Conservation (phyloP, 352 stramenopile genomes). For the Phytopythium chamaehyphon region DNA sequence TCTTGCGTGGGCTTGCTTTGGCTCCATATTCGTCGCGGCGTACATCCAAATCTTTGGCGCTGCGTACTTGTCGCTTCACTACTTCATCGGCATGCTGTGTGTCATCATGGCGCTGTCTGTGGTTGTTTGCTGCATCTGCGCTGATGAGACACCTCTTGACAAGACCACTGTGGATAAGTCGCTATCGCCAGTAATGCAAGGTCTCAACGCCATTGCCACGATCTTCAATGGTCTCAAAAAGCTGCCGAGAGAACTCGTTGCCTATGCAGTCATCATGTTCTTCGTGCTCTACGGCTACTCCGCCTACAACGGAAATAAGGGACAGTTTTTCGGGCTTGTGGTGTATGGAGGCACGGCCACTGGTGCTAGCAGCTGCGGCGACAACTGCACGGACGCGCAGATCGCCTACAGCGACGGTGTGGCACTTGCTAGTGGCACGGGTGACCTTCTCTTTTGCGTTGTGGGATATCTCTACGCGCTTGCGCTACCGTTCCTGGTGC, state of each 20-base stretch:
- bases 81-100: constrained; percentile 35
- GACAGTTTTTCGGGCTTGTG: constrained; percentile 49
- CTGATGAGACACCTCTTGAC: constrained; percentile 28
- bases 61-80: constrained; percentile 29
- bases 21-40: constrained; percentile 23
- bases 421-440: constrained; percentile 35
- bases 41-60: constrained; percentile 37
- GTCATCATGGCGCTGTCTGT: constrained; percentile 26
- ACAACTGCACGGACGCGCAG: constrained; percentile 24
- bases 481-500: constrained; percentile 37
- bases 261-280: constrained; percentile 47
- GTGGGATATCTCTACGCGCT: constrained; percentile 42
- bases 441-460: constrained; percentile 32
- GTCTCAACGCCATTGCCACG: constrained; percentile 24
- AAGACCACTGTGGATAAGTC: constrained; percentile 7
- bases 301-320: constrained; percentile 65
- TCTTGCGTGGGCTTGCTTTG: constrained; percentile 21
- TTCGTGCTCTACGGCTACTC: constrained; percentile 52
- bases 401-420: constrained; percentile 47
- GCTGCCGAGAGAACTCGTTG: constrained; percentile 27
- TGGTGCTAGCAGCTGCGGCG: constrained; percentile 20
- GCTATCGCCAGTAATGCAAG: constrained; percentile 4
- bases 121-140: constrained; percentile 20
- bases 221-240: constrained; percentile 34
- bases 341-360: constrained; percentile 31